Evolutionary conservation across 2,329 filamentous ascomycete genomes (phyloP), one percentile per base, ranked within the genome.

Genomic region (Talaromyces rugulosus): DNA sequence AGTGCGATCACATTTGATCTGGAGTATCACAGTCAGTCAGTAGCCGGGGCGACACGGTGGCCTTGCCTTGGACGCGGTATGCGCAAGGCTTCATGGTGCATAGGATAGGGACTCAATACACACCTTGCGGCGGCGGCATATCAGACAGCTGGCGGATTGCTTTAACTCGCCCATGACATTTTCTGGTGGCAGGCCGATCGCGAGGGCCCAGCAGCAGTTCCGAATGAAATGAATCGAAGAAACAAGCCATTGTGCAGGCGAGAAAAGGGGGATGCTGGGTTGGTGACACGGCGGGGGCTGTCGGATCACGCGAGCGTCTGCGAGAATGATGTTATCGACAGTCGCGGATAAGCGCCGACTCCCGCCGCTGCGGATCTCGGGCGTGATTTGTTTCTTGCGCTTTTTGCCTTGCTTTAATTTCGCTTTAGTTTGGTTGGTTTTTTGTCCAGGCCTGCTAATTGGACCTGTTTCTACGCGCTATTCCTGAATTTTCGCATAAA

Each of bases 1-100:
- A 12, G 58, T 55, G 58, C 58, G 58, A 28, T 59, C 58, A 42
- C 58, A 59, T 44, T 59, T 59, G 36, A 59, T 59, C 58, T 59
- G 34, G 27, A 18, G 50, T 12, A 16, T 53, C 30, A 11, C 50
- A 12, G 14, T 30, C 16, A 31, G 50, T 53, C 27, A 53, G 50
- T 18, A 7, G 12, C 2, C 12, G 7, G 7, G 28, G 28, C 50
- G 28, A 31, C 33, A 27, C 16, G 23, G 18, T 52, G 23, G 47
- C 34, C 9, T 4, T 47, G 47, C 34, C 9, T 4, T 47, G 44
- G 44, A 47, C 44, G 18, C 23, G 23, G n/a, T 27, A 18, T 27
- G 44, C 44, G 23, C 44, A 47, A 47, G 44, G n/a, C 44, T 36
- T 27, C 23, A 27, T 11, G 6, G 18, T 5, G 11, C 18, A 36